A percentile compares a stretch with the other conserved stretches of the same genome.
phyloP scores from a whole-genome alignment of 2,329 filamentous ascomycete species.

The Aspergillus sp. region DNA sequence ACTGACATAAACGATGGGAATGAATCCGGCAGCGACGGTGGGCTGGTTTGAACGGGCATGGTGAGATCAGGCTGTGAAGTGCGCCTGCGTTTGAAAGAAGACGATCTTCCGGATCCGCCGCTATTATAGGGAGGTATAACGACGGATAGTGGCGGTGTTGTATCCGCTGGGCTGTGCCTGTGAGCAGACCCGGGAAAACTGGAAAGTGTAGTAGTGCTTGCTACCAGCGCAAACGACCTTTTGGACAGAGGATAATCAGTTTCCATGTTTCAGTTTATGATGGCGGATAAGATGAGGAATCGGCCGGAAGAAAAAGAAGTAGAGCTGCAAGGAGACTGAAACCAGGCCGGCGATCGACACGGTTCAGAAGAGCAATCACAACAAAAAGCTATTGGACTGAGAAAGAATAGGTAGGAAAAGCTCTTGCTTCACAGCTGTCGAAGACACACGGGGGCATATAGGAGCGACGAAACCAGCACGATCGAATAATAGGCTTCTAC shows the following conservation, averaged over 20 bases:
- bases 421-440: not conserved
- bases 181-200: conserved; percentile 29
- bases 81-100: conserved; percentile 32
- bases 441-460: conserved; percentile 7
- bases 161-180: conserved; percentile 20
- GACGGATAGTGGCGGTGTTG: conserved; percentile 11
- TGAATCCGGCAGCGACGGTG: conserved; percentile 42
- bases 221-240: conserved; percentile 44
- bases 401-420: conserved; percentile 8
- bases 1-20: conserved; percentile 56
- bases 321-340: conserved; percentile 31
- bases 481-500: conserved; percentile 9
- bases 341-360: conserved; percentile 26
- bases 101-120: conserved; percentile 28
- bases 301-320: conserved; percentile 21
- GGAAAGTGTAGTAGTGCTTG: conserved; percentile 32
- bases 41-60: conserved; percentile 43
- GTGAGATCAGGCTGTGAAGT: conserved; percentile 22
- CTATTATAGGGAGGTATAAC: conserved; percentile 27
- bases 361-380: conserved; percentile 17
- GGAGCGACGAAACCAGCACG: conserved; percentile 14
- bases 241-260: conserved; percentile 31
- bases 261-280: conserved; percentile 23
- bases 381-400: conserved; percentile 18
- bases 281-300: conserved; percentile 11